phyloP scores from a whole-genome alignment of 805 yeast genomes.

The Saccharomycopsis javanensis region DNA sequence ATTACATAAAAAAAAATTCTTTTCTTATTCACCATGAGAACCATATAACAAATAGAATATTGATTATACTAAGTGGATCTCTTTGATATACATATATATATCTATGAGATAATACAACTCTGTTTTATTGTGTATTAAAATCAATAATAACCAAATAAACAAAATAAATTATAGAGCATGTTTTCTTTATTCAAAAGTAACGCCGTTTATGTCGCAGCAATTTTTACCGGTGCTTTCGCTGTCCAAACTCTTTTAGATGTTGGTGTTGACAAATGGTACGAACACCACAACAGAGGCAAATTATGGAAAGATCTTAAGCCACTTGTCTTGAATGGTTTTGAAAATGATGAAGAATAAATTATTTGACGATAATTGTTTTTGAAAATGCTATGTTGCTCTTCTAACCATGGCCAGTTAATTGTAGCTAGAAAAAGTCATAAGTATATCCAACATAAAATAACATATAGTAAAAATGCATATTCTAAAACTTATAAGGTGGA shows the following conservation, averaged over 20 bases:
- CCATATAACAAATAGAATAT: not conserved
- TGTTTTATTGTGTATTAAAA: not conserved
- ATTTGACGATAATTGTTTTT: not conserved
- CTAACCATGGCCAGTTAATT: too few species aligned
- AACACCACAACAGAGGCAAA: constrained; percentile 72
- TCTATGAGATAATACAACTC: not conserved
- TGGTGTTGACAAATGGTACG: constrained; percentile 62
- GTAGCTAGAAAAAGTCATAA: too few species aligned
- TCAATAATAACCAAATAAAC: constrained; percentile 29
- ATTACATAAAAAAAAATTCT: too few species aligned
- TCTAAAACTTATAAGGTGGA: too few species aligned
- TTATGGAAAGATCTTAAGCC: constrained; percentile 75
- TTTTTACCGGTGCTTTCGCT: constrained; percentile 75
- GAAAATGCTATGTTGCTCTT: not conserved
- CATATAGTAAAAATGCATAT: too few species aligned
- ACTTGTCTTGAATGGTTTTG: constrained; percentile 44
- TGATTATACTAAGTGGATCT: too few species aligned
- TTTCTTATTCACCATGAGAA: not conserved
- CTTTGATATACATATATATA: not conserved
- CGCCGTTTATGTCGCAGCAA: constrained; percentile 74
- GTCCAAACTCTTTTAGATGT: constrained; percentile 72
- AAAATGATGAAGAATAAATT: constrained; percentile 38
- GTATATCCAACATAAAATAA: too few species aligned
- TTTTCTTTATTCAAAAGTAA: constrained; percentile 69
- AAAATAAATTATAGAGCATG: constrained; percentile 20